A percentile compares a stretch with the other conserved stretches of the same genome.
Evolutionary conservation across 2,329 filamentous ascomycete species (phyloP).

Genomic region (Chaetomiaceae sp.): DNA sequence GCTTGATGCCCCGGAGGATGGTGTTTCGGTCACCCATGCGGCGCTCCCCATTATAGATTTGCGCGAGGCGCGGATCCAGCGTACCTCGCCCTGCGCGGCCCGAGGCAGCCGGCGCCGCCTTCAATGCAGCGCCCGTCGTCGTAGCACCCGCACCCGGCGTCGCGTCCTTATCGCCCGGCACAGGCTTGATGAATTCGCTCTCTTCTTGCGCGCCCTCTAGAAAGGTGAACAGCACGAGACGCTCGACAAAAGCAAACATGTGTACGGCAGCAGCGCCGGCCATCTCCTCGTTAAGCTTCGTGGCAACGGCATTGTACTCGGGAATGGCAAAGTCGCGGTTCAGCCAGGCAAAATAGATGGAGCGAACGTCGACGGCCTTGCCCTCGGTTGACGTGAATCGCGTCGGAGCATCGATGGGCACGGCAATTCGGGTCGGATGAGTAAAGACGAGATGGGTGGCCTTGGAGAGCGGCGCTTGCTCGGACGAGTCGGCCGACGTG

Average conservation of each 20-base stretch:
- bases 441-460: slow-evolving; percentile 78
- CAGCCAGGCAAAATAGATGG: slow-evolving; percentile 93
- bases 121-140: slow-evolving; percentile 35
- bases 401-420: slow-evolving; percentile 69
- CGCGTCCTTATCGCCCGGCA: slow-evolving; percentile 60
- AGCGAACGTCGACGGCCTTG: slow-evolving; percentile 77
- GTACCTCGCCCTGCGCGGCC: slow-evolving; percentile 58
- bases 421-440: slow-evolving; percentile 53
- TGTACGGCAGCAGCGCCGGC: slow-evolving; percentile 66
- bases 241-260: slow-evolving; percentile 87
- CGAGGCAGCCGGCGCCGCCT: slow-evolving; percentile 39
- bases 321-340: slow-evolving; percentile 87
- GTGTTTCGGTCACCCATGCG: slow-evolving; percentile 91
- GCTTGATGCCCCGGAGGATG: slow-evolving; percentile 79
- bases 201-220: slow-evolving; percentile 84
- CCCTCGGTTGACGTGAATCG: slow-evolving; percentile 74
- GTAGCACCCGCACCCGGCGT: slow-evolving; percentile 36
- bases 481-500: slow-evolving; percentile 56
- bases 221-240: slow-evolving; percentile 88
- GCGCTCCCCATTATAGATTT: slow-evolving; percentile 88
- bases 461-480: slow-evolving; percentile 63
- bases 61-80: slow-evolving; percentile 74
- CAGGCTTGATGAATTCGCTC: slow-evolving; percentile 85
- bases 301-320: slow-evolving; percentile 83
- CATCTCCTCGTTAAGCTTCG: slow-evolving; percentile 75